Conservation (phyloP, 208 protist genomes). For the Trypanosomatidae sp. region DNA sequence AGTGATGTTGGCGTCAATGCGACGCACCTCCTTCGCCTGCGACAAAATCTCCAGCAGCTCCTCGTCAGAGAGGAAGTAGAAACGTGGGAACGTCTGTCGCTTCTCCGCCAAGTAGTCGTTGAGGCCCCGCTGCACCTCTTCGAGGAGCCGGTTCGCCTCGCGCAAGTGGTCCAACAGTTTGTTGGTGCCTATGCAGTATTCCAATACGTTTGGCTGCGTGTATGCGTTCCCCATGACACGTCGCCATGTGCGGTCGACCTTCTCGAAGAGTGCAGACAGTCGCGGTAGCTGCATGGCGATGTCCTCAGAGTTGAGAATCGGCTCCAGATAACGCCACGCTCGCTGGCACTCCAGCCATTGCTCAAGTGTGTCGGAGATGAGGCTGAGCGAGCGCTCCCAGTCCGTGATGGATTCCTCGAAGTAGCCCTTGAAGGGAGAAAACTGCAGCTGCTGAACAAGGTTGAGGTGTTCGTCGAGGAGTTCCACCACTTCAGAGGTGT, state of each 20-base stretch:
- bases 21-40: constrained; percentile 94
- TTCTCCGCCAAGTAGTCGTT: constrained; percentile 98
- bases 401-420: constrained; percentile 94
- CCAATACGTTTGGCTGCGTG: constrained; percentile 90
- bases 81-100: constrained; percentile 93
- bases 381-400: constrained; percentile 94
- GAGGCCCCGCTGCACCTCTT: constrained; percentile 96
- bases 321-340: constrained; percentile 97
- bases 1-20: constrained; percentile 94
- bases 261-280: constrained; percentile 94
- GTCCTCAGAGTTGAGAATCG: constrained; percentile 97
- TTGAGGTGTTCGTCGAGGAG: constrained; percentile 96
- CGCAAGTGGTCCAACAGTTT: constrained; percentile 95
- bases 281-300: constrained; percentile 95
- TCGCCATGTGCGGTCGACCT: constrained; percentile 96
- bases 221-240: constrained; percentile 88
- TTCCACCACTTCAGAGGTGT: constrained; percentile 92
- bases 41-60: constrained; percentile 96
- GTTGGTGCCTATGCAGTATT: constrained; percentile 93
- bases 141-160: constrained; percentile 94
- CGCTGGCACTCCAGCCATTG: constrained; percentile 96
- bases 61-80: constrained; percentile 95
- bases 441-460: constrained; percentile 95
- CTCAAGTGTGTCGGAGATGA: constrained; percentile 95
- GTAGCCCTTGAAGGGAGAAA: constrained; percentile 96